Base-by-base conservation (phyloP, 345 rosid species). In the Capsella bursapastoris region DNA sequence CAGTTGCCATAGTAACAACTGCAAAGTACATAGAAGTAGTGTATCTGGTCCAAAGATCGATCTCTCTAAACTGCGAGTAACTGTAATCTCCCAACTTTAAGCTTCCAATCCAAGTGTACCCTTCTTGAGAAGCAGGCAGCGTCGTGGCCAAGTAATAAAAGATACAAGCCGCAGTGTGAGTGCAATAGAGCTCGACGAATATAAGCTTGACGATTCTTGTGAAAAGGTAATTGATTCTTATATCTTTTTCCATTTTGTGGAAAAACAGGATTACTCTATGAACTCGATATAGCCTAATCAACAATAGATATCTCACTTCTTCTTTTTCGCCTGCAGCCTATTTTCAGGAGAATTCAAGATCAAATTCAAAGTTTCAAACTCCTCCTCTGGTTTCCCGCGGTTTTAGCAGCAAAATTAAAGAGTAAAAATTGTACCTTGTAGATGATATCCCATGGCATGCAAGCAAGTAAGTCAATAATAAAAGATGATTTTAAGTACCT, bases 61-160 rank as follows among this genome's bases (percentile, higher is more conserved):
- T 87, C 0, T 88, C 88, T 74, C 97, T 81, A 79, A 93, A 93
- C 49, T 84, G 3, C 4, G 87, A 47, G 53, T 84, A 93, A 49
- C 76, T 81, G 49, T 80, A 88, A 55, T 88, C 88, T 45, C 97
- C 98, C 86, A 93, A 56, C 82, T 86, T 84, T 68, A 93, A 83
- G 68, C 97, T 93, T 66, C 98, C 98, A 5, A 93, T 88, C 96
- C 97, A 93, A 3, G 97, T 90, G 73, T 84, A 87, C 2, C 92
- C 92, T 85, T 93, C 98, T 61, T 85, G 48, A 10, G 90, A 79
- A 31, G 82, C 66, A 78, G 98, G 96, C 27, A 90, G 10, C 8
- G 97, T 93, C 6, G 98, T 89, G 6, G 98, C 98, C 40, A 93
- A 90, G 81, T 88, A 93, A 74, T 93, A 90, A 72, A 93, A 90